Evolutionary conservation across 192 early-diverging fungal genomes (phyloP).

Genomic region (Coemansia sp.): DNA sequence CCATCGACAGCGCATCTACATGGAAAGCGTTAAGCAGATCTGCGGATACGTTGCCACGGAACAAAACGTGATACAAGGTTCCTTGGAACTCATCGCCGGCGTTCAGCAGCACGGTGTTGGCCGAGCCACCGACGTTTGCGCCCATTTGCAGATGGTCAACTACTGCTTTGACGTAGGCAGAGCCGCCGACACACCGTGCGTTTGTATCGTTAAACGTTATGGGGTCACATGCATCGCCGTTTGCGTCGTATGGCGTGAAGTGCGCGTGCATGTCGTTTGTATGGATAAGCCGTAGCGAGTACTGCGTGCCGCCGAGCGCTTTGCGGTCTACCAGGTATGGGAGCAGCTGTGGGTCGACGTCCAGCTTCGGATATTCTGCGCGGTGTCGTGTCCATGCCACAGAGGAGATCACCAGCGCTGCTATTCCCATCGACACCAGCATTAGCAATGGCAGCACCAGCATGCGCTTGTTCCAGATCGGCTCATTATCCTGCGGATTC

Average conservation of each 20-base stretch:
- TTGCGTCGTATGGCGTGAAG: conserved; percentile 52
- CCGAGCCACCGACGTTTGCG: conserved; percentile 29
- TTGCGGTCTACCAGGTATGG: conserved; percentile 17
- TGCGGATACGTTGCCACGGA: conserved; percentile 61
- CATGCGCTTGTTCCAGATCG: conserved; percentile 43
- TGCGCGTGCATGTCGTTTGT: conserved; percentile 63
- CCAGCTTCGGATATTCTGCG: conserved; percentile 7
- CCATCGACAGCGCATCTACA: conserved; percentile 62
- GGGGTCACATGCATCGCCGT: conserved; percentile 54
- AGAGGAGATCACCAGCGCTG: conserved; percentile 15
- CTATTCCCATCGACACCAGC: conserved; percentile 25
- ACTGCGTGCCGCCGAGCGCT: conserved; percentile 18
- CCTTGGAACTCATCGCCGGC: conserved; percentile 74
- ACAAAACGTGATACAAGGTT: conserved; percentile 70
- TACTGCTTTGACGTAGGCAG: conserved; percentile 65
- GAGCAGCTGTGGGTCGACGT: conserved; percentile 24
- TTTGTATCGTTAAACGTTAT: conserved; percentile 1
- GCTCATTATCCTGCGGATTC: conserved; percentile 12
- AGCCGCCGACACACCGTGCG: conserved; percentile 62
- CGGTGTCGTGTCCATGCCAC: conserved; percentile 30
- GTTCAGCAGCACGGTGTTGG: conserved; percentile 66
- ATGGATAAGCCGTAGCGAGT: conserved; percentile 54
- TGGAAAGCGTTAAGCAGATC: conserved; percentile 66
- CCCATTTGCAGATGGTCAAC: conserved; percentile 61
- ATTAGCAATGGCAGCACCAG: conserved; percentile 31